These are phyloP conservation scores for Chloranthus sessilifolius DNA, from an alignment of 164 flowering plant genomes.

Conservation along the genomic window DNA sequence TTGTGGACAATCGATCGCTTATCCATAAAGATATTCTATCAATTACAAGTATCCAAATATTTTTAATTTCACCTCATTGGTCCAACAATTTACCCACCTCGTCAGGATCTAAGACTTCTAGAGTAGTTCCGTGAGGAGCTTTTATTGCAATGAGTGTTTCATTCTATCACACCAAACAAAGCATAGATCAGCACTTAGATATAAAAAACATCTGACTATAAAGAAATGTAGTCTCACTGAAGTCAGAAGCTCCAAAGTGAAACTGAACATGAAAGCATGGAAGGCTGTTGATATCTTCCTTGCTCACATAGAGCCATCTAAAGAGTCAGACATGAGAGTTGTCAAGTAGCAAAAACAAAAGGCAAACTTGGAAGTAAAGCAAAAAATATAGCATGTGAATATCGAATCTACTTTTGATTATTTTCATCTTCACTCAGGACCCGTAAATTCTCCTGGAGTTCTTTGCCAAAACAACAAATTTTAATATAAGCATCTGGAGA, in stretches of 20 bases:
- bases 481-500: too few species aligned
- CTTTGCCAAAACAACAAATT: too few species aligned
- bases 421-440: conserved; percentile 39
- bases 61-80: background rate
- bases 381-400: conserved; percentile 5
- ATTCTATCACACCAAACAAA: conserved; percentile 32
- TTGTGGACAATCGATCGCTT: conserved; percentile 39
- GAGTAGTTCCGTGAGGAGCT: conserved; percentile 63
- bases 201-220: too few species aligned
- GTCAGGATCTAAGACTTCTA: conserved; percentile 81
- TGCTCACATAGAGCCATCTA: conserved; percentile 50
- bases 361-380: background rate
- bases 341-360: conserved; percentile 1
- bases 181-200: too few species aligned
- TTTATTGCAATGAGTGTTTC: conserved; percentile 58
- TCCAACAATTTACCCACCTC: conserved; percentile 34
- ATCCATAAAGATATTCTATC: conserved; percentile 16
- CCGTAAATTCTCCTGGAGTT: conserved; percentile 40
- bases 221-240: too few species aligned
- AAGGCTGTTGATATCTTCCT: conserved; percentile 53
- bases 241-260: background rate
- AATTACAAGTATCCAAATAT: conserved; percentile 9
- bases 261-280: conserved; percentile 53
- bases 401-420: conserved; percentile 32
- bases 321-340: conserved; percentile 9